Evolutionary conservation across 164 flowering plant genomes (phyloP), one percentile per base, ranked within the genome.

Genomic region (Kalanchoe fedtschenkoi): DNA sequence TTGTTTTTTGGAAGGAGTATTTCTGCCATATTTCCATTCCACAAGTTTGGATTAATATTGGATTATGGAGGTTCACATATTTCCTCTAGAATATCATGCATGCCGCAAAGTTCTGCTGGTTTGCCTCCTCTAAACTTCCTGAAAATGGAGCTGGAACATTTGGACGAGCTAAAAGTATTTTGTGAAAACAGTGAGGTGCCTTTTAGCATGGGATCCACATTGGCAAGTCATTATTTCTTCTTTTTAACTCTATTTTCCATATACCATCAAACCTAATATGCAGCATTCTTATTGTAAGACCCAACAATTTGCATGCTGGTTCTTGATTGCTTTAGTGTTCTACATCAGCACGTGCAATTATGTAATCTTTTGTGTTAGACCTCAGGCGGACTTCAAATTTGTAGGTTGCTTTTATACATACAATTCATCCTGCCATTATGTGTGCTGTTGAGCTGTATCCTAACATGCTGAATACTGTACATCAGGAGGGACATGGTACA

Each of bases 1-100:
- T 58, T 4, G 22, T 26, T 22, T 51, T 51, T 51, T 28, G 66
- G 17, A 60, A 81, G 89, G 81, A 58, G 65, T 35, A 35, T 79
- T 34, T 73, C 77, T 68, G 56, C 75, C 22, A 70, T 75, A 26
- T 73, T 85, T 74, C 84, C 85, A 22, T 76, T 82, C 65, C 55
- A 77, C 59, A 64, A 74, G 58, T 85, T 82, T 62, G 22, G 73
- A 66, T 59, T 70, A 21, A 72, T 85, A 60, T 56, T 85, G 73
- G 90, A 82, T 69, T 85, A 79, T 71, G 85, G 85, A 68, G 84
- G 83, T 63, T 63, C 75, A 37, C 24, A 51, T 62, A 75, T 65
- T 64, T 74, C 78, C 29, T 79, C 87, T 22, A 79, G 65, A 70
- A 65, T 81, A 55, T 69, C 77, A 17, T 22, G 69, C 57, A 46